phyloP scores from a whole-genome alignment of 2,329 filamentous ascomycete species.

The Pyrenophora teres region DNA sequence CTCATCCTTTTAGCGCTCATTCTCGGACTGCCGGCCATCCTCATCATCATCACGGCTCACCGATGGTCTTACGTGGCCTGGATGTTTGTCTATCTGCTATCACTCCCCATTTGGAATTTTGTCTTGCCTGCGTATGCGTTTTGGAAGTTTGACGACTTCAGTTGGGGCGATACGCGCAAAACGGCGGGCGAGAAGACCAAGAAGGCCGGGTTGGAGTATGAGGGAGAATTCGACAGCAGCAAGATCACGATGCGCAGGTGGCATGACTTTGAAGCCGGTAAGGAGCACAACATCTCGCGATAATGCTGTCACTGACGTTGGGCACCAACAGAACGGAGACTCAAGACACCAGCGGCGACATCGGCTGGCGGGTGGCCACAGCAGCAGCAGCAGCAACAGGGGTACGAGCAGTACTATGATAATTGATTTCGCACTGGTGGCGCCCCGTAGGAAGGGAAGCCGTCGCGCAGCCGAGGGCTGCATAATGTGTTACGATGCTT shows the following conservation, averaged over 20 bases:
- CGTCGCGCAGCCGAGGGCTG: slow-evolving; percentile 24
- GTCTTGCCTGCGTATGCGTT: slow-evolving; percentile 91
- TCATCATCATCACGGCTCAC: slow-evolving; percentile 93
- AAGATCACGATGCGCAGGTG: slow-evolving; percentile 99
- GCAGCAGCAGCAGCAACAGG: slow-evolving; percentile 44
- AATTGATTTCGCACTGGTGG: slow-evolving; percentile 41
- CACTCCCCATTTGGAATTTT: slow-evolving; percentile 97
- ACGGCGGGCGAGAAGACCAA: slow-evolving; percentile 88
- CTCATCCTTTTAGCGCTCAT: slow-evolving; percentile 87
- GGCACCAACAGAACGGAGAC: slow-evolving; percentile 48
- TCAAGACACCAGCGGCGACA: slow-evolving; percentile 45
- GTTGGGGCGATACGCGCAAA: slow-evolving; percentile 97
- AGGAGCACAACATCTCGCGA: slow-evolving; percentile 26
- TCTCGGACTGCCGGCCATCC: slow-evolving; percentile 85
- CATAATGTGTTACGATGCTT: slow-evolving; percentile 33
- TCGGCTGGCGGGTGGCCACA: slow-evolving; percentile 43
- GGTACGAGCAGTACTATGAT: slow-evolving; percentile 49
- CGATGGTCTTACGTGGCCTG: slow-evolving; percentile 89
- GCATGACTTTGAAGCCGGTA: slow-evolving; percentile 85
- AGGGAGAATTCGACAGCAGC: slow-evolving; percentile 96
- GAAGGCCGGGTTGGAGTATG: slow-evolving; percentile 82
- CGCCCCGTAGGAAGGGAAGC: slow-evolving; percentile 33
- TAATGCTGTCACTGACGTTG: slow-evolving; percentile 34
- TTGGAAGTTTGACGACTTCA: slow-evolving; percentile 99
- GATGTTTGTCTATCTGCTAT: slow-evolving; percentile 96